These are phyloP conservation scores for Harrya chromipes DNA, from an alignment of 768 basidiomycete genomes.

Conservation along the genomic window DNA sequence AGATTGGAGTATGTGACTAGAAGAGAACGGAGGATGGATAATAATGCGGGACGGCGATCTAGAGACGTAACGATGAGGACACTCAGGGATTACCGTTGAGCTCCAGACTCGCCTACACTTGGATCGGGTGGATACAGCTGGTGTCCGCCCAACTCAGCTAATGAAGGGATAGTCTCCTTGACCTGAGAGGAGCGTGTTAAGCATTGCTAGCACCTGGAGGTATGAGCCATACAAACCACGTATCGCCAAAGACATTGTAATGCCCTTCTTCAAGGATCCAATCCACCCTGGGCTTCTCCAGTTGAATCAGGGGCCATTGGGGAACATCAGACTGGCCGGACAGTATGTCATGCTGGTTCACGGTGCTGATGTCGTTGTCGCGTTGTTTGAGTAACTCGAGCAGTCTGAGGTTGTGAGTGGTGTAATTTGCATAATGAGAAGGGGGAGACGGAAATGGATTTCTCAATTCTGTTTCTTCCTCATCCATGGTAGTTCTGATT, in stretches of 20 bases:
- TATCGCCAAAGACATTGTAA: conserved; percentile 84
- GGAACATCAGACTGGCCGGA: conserved; percentile 73
- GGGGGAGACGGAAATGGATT: conserved; percentile 91
- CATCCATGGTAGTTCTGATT: conserved; percentile 33
- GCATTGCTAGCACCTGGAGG: conserved; percentile 11
- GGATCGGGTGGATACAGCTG: conserved; percentile 80
- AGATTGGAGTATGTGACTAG: conserved; percentile 77
- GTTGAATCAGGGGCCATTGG: conserved; percentile 68
- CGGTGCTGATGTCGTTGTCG: conserved; percentile 35
- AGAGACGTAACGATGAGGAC: conserved; percentile 7
- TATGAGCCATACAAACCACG: conserved; percentile 71
- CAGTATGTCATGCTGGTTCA: conserved; percentile 60
- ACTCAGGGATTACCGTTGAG: neutral
- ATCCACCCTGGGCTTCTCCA: conserved; percentile 86
- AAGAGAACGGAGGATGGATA: conserved; percentile 69
- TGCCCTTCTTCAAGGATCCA: conserved; percentile 86
- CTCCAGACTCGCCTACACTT: conserved; percentile 50
- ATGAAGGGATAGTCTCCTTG: conserved; percentile 76
- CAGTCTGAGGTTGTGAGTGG: conserved; percentile 67
- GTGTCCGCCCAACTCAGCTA: conserved; percentile 76
- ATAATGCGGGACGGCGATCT: conserved; percentile 79
- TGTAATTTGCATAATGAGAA: conserved; percentile 77
- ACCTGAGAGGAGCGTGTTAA: conserved; percentile 46
- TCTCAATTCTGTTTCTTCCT: conserved; percentile 72
- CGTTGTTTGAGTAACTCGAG: conserved; percentile 61